A percentile compares a stretch with the other conserved stretches of the same genome.
phyloP scores from a whole-genome alignment of 768 basidiomycete species.

The Hygrophoropsis aurantiaca region DNA sequence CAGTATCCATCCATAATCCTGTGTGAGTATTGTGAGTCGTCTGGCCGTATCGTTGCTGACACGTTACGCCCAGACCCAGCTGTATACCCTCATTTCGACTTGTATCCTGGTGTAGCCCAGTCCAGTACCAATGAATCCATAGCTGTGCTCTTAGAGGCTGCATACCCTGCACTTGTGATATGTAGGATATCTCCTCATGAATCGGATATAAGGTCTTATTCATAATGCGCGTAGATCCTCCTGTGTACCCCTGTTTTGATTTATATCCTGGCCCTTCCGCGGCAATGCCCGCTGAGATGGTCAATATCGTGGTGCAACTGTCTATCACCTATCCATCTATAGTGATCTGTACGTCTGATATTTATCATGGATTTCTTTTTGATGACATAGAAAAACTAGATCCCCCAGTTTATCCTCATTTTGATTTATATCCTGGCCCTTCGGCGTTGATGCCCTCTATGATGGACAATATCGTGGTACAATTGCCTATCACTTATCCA shows the following conservation, averaged over 20 bases:
- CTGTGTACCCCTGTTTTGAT: conserved; percentile 33
- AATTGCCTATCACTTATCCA: too few relatives aligned
- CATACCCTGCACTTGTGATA: conserved; percentile 6
- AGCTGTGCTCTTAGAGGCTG: neutral
- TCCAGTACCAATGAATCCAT: too few relatives aligned
- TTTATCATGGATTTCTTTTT: too few relatives aligned
- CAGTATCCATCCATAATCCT: neutral
- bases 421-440: conserved; percentile 19
- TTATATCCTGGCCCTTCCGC: conserved; percentile 20
- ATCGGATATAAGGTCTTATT: conserved; percentile 1
- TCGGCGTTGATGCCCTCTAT: too few relatives aligned
- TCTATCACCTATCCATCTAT: too few relatives aligned
- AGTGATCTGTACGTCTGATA: too few relatives aligned
- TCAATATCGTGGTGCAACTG: too few relatives aligned
- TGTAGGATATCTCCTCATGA: conserved; percentile 1
- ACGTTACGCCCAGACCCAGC: conserved; percentile 1
- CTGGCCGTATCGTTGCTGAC: neutral
- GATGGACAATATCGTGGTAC: too few relatives aligned
- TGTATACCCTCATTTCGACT: conserved; percentile 35
- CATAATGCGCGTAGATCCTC: conserved; percentile 32
- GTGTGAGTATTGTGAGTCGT: neutral
- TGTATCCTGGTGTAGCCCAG: conserved; percentile 14
- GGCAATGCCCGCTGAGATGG: neutral
- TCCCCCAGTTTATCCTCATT: conserved; percentile 21
- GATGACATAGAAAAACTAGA: neutral